phyloP scores from a whole-genome alignment of 352 stramenopile species.

The Globisporangium acanthophoron region DNA sequence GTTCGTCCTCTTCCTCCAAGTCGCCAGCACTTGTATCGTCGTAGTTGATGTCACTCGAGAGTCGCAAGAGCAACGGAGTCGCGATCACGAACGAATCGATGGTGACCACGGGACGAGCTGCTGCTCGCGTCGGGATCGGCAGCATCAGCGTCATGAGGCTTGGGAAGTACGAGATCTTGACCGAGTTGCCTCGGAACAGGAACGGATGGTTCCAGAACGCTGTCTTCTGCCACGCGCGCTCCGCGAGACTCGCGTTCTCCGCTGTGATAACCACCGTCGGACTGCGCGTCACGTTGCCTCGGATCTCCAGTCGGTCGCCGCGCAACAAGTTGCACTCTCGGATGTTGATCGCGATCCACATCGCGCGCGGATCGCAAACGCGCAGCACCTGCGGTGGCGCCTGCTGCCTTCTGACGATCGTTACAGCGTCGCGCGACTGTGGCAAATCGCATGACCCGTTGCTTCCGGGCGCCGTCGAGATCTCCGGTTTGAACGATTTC shows the following conservation, averaged over 20 bases:
- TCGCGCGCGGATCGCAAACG: constrained; percentile 14
- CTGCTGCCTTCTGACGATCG: constrained; percentile 17
- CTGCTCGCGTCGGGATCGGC: constrained; percentile 18
- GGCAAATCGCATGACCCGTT: not conserved
- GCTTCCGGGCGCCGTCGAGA: not conserved
- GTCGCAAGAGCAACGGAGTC: not conserved
- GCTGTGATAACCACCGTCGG: constrained; percentile 7
- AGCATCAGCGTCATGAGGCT: constrained; percentile 42
- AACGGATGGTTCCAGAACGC: constrained; percentile 39
- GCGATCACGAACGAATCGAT: constrained; percentile 43
- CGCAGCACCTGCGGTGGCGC: constrained; percentile 17
- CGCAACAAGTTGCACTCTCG: constrained; percentile 17
- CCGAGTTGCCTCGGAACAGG: constrained; percentile 25
- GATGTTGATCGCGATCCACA: constrained; percentile 22
- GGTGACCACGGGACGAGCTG: constrained; percentile 19
- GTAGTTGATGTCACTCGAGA: not conserved
- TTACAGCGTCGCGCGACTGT: not conserved
- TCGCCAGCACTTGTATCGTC: not conserved
- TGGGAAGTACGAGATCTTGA: constrained; percentile 49
- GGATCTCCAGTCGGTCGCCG: constrained; percentile 20
- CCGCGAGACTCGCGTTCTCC: constrained; percentile 11
- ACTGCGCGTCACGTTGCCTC: constrained; percentile 3
- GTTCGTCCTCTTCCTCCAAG: too few species aligned
- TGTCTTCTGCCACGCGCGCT: constrained; percentile 7
- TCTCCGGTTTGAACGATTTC: not conserved